Conservation (phyloP, 805 yeast genomes). For the Yamadazyma insecticola region DNA sequence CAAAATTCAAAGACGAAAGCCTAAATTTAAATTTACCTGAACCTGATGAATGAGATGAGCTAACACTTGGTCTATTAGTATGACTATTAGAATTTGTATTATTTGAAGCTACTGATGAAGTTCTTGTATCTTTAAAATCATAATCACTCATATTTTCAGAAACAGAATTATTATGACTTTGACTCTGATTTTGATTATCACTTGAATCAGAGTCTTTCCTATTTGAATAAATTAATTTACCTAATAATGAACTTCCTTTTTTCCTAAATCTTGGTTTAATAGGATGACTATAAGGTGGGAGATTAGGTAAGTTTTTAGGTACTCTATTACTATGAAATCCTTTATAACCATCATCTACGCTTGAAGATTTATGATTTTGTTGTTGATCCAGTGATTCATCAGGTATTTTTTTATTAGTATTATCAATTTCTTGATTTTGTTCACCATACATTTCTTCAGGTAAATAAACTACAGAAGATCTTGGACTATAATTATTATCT, state of each 20-base stretch:
- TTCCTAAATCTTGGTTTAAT: constrained; percentile 43
- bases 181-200: constrained; percentile 1
- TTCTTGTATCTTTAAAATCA: not conserved
- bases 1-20: constrained; percentile 30
- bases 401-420: not conserved
- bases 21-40: constrained; percentile 31
- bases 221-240: constrained; percentile 33
- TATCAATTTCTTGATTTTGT: no score
- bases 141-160: not conserved
- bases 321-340: constrained; percentile 39
- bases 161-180: constrained; percentile 1
- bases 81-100: not conserved
- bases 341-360: constrained; percentile 30
- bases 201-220: constrained; percentile 26
- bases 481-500: constrained; percentile 13
- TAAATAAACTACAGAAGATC: constrained; percentile 18
- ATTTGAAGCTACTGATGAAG: constrained; percentile 1
- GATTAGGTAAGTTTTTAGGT: constrained; percentile 25
- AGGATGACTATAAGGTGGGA: constrained; percentile 48
- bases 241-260: constrained; percentile 32
- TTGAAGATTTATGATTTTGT: constrained; percentile 5
- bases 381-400: not conserved
- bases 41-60: constrained; percentile 14
- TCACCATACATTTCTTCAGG: constrained; percentile 10
- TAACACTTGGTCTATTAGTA: constrained; percentile 7